Evolutionary conservation across 177 flowering plant species (phyloP).

Genomic region (Vitis hybrid): DNA sequence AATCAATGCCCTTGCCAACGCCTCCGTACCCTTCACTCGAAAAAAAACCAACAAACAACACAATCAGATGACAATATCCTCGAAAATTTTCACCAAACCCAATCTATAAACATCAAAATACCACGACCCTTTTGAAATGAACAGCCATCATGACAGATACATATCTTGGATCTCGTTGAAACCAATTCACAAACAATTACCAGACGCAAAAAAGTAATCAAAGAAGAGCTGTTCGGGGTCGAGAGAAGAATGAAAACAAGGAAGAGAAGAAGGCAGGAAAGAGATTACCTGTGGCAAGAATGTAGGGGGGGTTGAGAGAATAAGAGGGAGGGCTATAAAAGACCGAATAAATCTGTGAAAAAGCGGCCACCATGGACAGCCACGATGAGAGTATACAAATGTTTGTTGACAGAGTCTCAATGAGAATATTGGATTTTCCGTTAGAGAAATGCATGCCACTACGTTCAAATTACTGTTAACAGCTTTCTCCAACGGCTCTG

Average conservation of each 20-base stretch:
- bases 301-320: slow-evolving; percentile 2
- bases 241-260: background rate
- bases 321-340: slow-evolving; percentile 7
- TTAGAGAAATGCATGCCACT: slow-evolving; percentile 31
- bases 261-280: background rate
- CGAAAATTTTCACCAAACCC: no score
- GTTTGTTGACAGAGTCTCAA: slow-evolving; percentile 19
- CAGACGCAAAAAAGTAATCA: no score
- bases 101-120: no score
- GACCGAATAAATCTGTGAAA: slow-evolving; percentile 17
- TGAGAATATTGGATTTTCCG: background rate
- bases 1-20: slow-evolving; percentile 9
- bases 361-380: background rate
- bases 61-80: background rate
- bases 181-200: no score
- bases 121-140: no score
- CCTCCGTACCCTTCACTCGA: slow-evolving; percentile 6
- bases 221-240: background rate
- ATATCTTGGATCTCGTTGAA: no score
- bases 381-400: background rate
- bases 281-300: slow-evolving; percentile 17
- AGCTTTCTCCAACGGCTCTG: background rate
- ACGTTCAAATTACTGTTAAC: slow-evolving; percentile 17
- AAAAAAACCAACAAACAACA: background rate
- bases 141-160: no score